Percentiles rank a stretch among this genome's conserved stretches.
phyloP scores from a whole-genome alignment of 257 asterid species.

The Gynochthodes officinalis region DNA sequence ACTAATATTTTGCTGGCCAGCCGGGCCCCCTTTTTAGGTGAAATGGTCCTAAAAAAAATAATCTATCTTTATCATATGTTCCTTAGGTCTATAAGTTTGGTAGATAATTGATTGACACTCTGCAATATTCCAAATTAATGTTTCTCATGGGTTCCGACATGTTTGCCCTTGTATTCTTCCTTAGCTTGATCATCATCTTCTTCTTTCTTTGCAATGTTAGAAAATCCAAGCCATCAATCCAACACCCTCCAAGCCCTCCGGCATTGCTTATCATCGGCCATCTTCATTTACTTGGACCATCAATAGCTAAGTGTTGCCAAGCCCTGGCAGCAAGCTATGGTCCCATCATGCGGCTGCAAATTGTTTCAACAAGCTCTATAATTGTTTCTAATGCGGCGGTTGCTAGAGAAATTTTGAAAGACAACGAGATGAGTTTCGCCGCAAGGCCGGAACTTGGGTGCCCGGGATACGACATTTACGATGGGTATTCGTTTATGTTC shows the following conservation, averaged over 20 bases:
- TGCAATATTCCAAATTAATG: no score
- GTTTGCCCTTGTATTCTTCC: no score
- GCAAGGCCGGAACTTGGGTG: conserved; percentile 44
- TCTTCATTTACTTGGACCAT: conserved; percentile 2
- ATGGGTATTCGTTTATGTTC: conserved; percentile 46
- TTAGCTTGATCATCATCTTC: no score
- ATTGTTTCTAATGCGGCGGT: conserved; percentile 44
- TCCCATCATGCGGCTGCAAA: conserved; percentile 41
- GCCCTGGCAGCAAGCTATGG: conserved; percentile 41
- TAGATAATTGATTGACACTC: no score
- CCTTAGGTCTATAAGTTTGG: no score
- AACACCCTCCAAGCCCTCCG: neutral
- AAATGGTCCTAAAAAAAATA: no score
- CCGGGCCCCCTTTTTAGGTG: no score
- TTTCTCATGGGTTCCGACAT: no score
- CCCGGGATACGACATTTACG: conserved; percentile 42
- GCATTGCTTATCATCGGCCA: conserved; percentile 7
- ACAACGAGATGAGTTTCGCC: conserved; percentile 41
- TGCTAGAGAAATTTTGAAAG: conserved; percentile 48
- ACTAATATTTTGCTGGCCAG: no score
- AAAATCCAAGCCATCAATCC: no score
- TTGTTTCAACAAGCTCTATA: conserved; percentile 42
- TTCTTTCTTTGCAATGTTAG: no score
- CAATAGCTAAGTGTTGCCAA: conserved; percentile 55
- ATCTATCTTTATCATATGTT: no score